Evolutionary conservation across 2,329 filamentous ascomycete species (phyloP), one percentile per base, ranked within the genome.

Genomic region (Coleophoma eucalyptorum): DNA sequence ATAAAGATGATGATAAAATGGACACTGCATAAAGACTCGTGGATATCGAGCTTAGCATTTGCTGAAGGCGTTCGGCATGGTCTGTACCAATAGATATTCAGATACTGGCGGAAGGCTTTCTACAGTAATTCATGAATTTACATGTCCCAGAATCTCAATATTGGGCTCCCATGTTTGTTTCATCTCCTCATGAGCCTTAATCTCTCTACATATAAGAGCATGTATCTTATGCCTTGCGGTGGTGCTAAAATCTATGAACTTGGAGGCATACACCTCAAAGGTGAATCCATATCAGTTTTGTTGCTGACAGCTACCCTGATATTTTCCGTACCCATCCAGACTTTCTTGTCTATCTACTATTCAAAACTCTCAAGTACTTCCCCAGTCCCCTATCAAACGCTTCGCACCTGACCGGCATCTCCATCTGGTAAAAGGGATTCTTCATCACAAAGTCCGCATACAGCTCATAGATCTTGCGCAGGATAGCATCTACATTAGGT

Each of bases 381-480:
- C 81, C 80, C 57, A 97, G 69, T 69, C 90, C 90, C 61, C 92
- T 79, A 69, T 99, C 94, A 73, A 97, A 99, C 61, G 90, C 88
- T 66, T 97, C 94, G 71, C 94, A 96, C 55, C 94, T 80, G 49
- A 99, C 84, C 6, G 94, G 94, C 92, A 97, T 99, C 74, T 99
- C 94, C 51, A 96, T 78, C 65, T 94, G 92, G 72, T 97, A 97
- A 67, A 99, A 99, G 1, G 94, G 94, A 69, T 99, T 99, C 78
- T 97, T 99, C 90, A 97, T 97, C 60, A 99, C 94, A 68, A 90
- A 97, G 70, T 99, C 94, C 46, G 90, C 82, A 73, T 97, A 99
- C 48, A 97, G 73, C 68, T 97, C 94, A 69, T 99, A 97, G 62
- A 97, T 86, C 68, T 84, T 87, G 66, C 84, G 80, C 60, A 96